Evolutionary conservation across 306 rosid genomes (phyloP).

Genomic region (Quercus robur): DNA sequence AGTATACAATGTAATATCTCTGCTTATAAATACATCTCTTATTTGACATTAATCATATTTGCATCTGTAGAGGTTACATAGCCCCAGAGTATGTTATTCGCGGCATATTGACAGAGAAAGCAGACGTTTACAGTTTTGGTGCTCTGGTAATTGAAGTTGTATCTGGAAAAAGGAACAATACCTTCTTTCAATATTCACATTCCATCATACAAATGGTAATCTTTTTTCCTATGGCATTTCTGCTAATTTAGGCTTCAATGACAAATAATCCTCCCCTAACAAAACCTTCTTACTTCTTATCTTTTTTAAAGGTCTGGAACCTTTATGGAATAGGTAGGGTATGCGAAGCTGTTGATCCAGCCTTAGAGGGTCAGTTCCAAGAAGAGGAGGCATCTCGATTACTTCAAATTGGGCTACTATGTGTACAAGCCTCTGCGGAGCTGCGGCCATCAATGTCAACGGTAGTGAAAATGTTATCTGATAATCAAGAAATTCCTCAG

Average conservation of each 20-base stretch:
- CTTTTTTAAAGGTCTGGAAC: constrained; percentile 35
- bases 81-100: constrained; percentile 70
- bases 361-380: constrained; percentile 25
- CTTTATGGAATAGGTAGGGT: constrained; percentile 33
- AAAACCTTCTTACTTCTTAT: neutral
- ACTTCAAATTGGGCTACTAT: constrained; percentile 48
- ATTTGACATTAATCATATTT: neutral
- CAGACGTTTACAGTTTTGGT: constrained; percentile 77
- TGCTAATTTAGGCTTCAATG: neutral
- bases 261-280: neutral
- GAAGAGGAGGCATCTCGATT: constrained; percentile 35
- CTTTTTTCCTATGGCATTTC: neutral
- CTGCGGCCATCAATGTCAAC: constrained; percentile 46
- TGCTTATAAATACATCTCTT: neutral
- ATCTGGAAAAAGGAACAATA: constrained; percentile 50
- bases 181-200: constrained; percentile 16
- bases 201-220: constrained; percentile 40
- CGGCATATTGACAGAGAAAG: constrained; percentile 69
- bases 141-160: constrained; percentile 56
- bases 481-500: constrained; percentile 31
- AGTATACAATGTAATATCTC: neutral
- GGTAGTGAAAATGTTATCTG: constrained; percentile 40
- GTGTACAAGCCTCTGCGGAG: constrained; percentile 58
- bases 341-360: constrained; percentile 35
- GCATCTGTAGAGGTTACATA: constrained; percentile 60